phyloP scores from a whole-genome alignment of 164 flowering plant species.

The Vitis labrusca region DNA sequence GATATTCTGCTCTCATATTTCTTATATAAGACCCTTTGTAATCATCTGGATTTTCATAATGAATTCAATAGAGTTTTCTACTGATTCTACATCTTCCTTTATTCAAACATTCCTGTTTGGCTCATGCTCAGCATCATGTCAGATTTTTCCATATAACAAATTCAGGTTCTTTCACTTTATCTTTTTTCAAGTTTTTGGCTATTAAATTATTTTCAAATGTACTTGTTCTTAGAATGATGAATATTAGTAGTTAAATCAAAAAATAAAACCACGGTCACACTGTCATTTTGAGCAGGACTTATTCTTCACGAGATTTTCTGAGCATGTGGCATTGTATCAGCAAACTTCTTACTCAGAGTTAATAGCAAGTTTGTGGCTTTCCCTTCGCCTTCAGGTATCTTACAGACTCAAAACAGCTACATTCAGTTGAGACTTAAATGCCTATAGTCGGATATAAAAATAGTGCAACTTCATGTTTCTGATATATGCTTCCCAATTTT shows the following conservation, averaged over 20 bases:
- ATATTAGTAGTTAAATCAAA: not conserved
- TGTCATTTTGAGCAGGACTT: slow-evolving; percentile 48
- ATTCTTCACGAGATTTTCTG: slow-evolving; percentile 57
- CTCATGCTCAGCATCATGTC: too few species aligned
- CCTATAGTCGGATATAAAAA: too few species aligned
- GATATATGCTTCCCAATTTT: not conserved
- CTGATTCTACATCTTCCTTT: too few species aligned
- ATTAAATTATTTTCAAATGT: not conserved
- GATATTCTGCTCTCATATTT: too few species aligned
- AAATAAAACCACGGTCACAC: not conserved
- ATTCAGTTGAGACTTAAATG: too few species aligned
- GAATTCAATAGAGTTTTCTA: too few species aligned
- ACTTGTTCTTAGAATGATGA: not conserved
- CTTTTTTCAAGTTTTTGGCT: not conserved
- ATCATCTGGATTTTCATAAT: too few species aligned
- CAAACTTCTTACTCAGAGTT: slow-evolving; percentile 75
- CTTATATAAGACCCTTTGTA: too few species aligned
- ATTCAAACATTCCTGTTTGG: too few species aligned
- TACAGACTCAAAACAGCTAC: not conserved
- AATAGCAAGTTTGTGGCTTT: slow-evolving; percentile 92
- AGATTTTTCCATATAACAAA: too few species aligned
- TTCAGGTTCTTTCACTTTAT: not conserved
- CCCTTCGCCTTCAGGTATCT: slow-evolving; percentile 89
- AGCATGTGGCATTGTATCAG: slow-evolving; percentile 61
- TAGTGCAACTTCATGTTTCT: too few species aligned